phyloP scores from a whole-genome alignment of 805 yeast species.

The Cyberlindnera xylosilytica region DNA sequence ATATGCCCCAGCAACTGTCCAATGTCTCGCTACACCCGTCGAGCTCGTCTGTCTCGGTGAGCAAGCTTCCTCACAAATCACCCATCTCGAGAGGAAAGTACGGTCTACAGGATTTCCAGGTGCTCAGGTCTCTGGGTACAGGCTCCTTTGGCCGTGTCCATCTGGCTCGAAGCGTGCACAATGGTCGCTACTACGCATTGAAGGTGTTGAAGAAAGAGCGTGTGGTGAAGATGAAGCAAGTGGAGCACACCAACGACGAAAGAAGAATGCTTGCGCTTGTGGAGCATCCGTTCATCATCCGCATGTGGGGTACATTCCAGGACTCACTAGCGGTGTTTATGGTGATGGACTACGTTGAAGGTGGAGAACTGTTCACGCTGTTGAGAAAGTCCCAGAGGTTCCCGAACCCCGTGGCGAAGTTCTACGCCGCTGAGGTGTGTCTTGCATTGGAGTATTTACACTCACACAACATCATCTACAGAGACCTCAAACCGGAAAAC shows the following conservation, averaged over 20 bases:
- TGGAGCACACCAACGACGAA: conserved; percentile 95
- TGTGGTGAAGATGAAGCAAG: conserved; percentile 89
- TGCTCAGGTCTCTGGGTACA: conserved; percentile 87
- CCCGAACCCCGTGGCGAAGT: conserved; percentile 95
- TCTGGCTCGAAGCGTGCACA: conserved; percentile 81
- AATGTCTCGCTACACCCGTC: conserved; percentile 6
- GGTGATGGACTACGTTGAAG: conserved; percentile 97
- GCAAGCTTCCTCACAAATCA: conserved; percentile 28
- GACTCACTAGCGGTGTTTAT: conserved; percentile 80
- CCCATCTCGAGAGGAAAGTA: conserved; percentile 60
- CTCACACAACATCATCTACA: conserved; percentile 78
- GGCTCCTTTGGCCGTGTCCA: conserved; percentile 97
- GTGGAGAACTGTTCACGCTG: conserved; percentile 87
- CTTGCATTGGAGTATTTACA: conserved; percentile 87
- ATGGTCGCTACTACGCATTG: conserved; percentile 90
- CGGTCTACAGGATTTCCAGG: conserved; percentile 72
- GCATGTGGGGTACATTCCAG: conserved; percentile 98
- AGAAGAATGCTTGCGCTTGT: conserved; percentile 82
- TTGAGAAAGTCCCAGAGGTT: conserved; percentile 86
- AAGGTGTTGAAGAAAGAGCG: conserved; percentile 84
- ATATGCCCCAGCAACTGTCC: background rate
- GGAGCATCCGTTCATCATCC: conserved; percentile 84
- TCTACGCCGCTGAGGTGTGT: conserved; percentile 88
- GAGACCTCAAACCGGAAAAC: conserved; percentile 93
- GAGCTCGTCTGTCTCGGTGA: conserved; percentile 11